These are phyloP conservation scores for Truncatella angustata DNA, from an alignment of 2,329 filamentous ascomycete genomes.

Conservation along the genomic window DNA sequence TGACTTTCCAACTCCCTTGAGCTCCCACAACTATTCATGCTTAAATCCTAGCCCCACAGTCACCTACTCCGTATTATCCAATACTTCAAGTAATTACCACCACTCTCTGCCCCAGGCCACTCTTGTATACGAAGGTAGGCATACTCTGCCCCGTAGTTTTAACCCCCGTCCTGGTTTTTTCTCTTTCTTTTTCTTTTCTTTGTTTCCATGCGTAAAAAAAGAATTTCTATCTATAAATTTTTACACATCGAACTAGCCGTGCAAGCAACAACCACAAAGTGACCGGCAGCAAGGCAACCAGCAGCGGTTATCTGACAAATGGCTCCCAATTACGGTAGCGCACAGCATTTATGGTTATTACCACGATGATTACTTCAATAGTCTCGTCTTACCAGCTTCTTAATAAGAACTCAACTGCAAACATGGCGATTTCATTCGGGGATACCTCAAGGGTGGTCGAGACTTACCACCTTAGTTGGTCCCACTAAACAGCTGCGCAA, in stretches of 20 bases:
- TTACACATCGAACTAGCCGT: constrained; percentile 41
- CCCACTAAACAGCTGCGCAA: not conserved
- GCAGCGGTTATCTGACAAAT: no score
- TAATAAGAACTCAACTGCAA: no score
- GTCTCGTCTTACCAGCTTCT: no score
- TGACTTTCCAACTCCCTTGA: no score
- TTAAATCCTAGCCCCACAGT: no score
- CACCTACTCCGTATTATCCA: constrained; percentile 39
- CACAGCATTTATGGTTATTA: constrained; percentile 33
- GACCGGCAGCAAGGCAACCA: constrained; percentile 30
- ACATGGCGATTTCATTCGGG: no score
- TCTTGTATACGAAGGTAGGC: constrained; percentile 36
- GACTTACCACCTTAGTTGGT: not conserved
- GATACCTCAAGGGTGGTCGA: no score
- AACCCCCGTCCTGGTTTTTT: constrained; percentile 28
- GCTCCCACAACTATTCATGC: no score
- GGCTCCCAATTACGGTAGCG: constrained; percentile 20
- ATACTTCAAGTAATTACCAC: constrained; percentile 35
- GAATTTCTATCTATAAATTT: constrained; percentile 34
- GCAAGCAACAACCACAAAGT: constrained; percentile 34
- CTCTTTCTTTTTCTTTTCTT: constrained; percentile 12
- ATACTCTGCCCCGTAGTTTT: constrained; percentile 36
- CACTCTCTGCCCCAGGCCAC: constrained; percentile 32
- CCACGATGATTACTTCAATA: constrained; percentile 29
- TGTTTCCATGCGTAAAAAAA: no score